phyloP scores from a whole-genome alignment of 495 filamentous ascomycete genomes.

The Letharia columbiana region DNA sequence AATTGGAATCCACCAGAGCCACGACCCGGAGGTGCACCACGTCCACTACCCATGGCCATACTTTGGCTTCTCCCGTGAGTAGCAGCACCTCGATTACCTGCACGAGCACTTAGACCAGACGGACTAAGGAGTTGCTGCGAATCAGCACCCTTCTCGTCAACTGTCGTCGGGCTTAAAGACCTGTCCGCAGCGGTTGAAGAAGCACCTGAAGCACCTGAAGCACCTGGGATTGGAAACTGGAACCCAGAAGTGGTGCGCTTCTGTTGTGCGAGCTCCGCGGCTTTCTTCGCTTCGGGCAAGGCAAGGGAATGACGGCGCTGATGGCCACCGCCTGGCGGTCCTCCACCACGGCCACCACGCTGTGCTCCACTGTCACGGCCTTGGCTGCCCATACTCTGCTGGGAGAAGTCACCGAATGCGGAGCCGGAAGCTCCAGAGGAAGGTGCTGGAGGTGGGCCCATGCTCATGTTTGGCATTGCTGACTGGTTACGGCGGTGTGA shows the following conservation, averaged over 20 bases:
- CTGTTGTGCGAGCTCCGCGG: conserved; percentile 91
- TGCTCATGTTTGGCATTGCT: conserved; percentile 83
- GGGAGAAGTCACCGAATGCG: conserved; percentile 67
- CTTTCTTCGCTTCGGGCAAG: conserved; percentile 93
- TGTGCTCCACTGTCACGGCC: conserved; percentile 60
- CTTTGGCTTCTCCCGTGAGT: conserved; percentile 59
- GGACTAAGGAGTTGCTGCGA: conserved; percentile 15
- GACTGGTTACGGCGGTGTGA: conserved; percentile 97
- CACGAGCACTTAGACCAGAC: conserved; percentile 26
- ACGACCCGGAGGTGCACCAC: conserved; percentile 44
- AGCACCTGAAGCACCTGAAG: conserved; percentile 47
- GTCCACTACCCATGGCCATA: conserved; percentile 55
- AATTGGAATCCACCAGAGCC: conserved; percentile 65
- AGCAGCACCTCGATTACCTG: conserved; percentile 44
- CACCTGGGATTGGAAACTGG: conserved; percentile 68
- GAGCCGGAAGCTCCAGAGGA: conserved; percentile 89
- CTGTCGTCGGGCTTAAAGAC: conserved; percentile 38
- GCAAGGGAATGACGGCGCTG: conserved; percentile 92
- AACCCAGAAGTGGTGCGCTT: conserved; percentile 89
- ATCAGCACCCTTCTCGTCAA: conserved; percentile 36
- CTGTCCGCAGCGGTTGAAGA: conserved; percentile 37
- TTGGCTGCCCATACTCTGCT: conserved; percentile 49
- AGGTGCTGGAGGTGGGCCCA: conserved; percentile 91
- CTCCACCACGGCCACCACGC: conserved; percentile 69
- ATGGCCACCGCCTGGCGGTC: conserved; percentile 66